Evolutionary conservation across 768 basidiomycete genomes (phyloP), one percentile per base, ranked within the genome.

Genomic region (Boletus subcaerulescens): DNA sequence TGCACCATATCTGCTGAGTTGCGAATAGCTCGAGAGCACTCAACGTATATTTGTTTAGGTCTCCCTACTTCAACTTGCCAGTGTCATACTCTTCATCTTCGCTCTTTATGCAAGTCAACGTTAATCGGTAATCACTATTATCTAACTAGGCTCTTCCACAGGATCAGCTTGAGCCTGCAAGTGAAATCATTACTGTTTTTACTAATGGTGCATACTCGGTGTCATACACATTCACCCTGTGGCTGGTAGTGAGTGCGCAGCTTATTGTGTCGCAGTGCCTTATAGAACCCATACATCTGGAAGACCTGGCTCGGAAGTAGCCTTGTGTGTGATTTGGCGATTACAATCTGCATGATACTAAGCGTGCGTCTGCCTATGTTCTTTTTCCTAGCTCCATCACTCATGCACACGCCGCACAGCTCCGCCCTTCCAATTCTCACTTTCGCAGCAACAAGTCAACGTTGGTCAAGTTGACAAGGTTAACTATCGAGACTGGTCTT

Each of bases 401-500:
- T 41, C n/a, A 45, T 36, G 20, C 32, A 22, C 32, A 46, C 17
- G 6, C 4, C 8, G 2, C 26, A 43, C 38, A 68, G 66, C 48
- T 68, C 29, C 54, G 42, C 20, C 17, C 50, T 17, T 55, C 61
- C 15, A 43, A 48, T 32, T 52, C 55, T 5, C 12, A 42, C 20
- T 55, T 58, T 20, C 15, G 9, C 13, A 32, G 32, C 3, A 55
- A 14, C 17, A 60, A 45, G 5, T 56, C 45, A 3, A 41, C n/a
- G 3, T 14, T 62, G 10, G 24, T 38, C 39, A 39, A 51, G 33
- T 29, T 66, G 8, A 67, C 57, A 2, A 65, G 36, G 45, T 42
- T 68, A 10, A 60, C 64, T 13, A 46, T 66, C 14, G 65, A 68
- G 36, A 68, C 64, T 0, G 66, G 66, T 3, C 49, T 60, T 14